phyloP scores from a whole-genome alignment of 2,329 filamentous ascomycete species.

The Pestalotiopsis sp. region DNA sequence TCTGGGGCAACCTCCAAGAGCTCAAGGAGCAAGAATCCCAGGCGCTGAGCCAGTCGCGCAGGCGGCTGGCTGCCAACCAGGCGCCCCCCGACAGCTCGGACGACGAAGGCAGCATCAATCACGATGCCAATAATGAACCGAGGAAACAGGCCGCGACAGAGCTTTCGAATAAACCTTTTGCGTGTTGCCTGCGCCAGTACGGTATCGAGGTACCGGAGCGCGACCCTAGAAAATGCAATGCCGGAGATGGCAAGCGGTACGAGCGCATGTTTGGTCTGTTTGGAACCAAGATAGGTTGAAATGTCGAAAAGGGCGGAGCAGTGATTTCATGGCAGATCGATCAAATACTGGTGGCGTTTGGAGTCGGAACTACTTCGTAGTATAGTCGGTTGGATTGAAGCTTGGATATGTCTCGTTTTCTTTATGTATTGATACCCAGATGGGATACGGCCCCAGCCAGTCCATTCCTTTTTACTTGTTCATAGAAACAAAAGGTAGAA shows the following conservation, averaged over 20 bases:
- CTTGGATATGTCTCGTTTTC: no score
- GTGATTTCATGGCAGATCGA: no score
- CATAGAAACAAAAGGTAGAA: no score
- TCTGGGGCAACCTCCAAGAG: conserved; percentile 90
- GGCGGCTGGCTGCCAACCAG: conserved; percentile 26
- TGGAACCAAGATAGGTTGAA: conserved; percentile 57
- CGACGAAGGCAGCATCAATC: conserved; percentile 4
- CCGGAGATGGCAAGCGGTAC: conserved; percentile 55
- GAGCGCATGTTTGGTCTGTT: conserved; percentile 66
- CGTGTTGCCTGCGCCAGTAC: conserved; percentile 73
- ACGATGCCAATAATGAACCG: neutral
- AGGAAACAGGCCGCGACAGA: neutral
- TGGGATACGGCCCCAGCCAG: no score
- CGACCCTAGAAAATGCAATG: conserved; percentile 45
- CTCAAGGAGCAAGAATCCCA: conserved; percentile 47
- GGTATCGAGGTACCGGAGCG: conserved; percentile 53
- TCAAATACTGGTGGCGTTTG: no score
- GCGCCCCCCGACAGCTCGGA: conserved; percentile 41
- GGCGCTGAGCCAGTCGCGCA: conserved; percentile 26
- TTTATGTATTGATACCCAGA: no score
- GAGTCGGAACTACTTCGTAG: no score
- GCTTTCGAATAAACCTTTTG: conserved; percentile 62
- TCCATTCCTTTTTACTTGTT: no score
- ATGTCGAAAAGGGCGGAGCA: neutral
- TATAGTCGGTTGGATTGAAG: no score